Conservation (phyloP, 225 moss, liverwort and hornwort species). For the Pseudisothecium myosuroides region DNA sequence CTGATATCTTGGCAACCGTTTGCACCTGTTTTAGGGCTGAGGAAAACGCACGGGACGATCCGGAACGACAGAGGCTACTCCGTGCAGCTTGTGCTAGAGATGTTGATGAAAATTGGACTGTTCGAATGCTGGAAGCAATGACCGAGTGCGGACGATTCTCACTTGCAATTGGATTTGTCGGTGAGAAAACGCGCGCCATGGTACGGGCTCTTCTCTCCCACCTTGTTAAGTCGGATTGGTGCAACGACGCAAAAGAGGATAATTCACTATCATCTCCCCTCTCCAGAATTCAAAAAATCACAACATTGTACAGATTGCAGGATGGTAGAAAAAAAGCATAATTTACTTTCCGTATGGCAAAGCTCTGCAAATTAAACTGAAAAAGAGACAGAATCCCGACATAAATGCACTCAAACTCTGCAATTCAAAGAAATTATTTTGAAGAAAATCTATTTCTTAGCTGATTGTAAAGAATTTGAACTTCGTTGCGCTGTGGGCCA, state of each 20-base stretch:
- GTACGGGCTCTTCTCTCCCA: constrained; percentile 3
- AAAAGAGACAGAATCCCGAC: not conserved
- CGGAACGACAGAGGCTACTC: not conserved
- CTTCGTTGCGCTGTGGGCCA: not conserved
- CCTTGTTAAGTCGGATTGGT: constrained; percentile 7
- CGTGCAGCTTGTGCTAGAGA: not conserved
- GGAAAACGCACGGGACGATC: not conserved
- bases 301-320: not conserved
- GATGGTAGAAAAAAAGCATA: not conserved
- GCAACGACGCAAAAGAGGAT: not conserved
- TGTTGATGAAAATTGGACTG: constrained; percentile 27
- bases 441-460: not conserved
- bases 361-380: not conserved
- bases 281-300: not conserved
- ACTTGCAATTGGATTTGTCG: constrained; percentile 37
- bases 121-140: constrained; percentile 26
- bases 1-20: constrained; percentile 32
- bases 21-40: constrained; percentile 9
- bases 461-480: not conserved
- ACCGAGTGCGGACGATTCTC: constrained; percentile 47
- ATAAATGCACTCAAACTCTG: not conserved
- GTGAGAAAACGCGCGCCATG: constrained; percentile 11
- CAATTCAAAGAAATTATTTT: not conserved
- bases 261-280: not conserved
- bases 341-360: not conserved